Evolutionary conservation across 345 rosid species (phyloP), one percentile per base, ranked within the genome.

Genomic region (Draba incana): DNA sequence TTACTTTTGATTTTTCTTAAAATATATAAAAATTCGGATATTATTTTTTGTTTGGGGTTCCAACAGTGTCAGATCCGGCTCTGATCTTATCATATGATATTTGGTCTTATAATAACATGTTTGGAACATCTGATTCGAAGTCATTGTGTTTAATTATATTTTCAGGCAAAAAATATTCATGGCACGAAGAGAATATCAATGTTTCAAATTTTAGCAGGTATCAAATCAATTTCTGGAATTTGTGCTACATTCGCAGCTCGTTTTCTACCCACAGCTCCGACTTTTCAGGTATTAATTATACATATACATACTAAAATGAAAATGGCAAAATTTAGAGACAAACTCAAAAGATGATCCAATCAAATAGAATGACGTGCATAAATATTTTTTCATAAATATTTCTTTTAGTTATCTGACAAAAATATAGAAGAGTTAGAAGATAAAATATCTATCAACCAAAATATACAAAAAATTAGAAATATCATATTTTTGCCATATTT

Each of bases 221-320:
- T 81, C 33, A 8, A 13, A 16, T 70, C 85, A 2, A 78, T 83
- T 16, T 43, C 93, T 0, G 80, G 75, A 28, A 83, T 92, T 44
- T 78, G 63, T 28, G 92, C 78, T 52, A 86, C 90, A 16, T 68
- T 89, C 16, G 75, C 84, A 6, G 83, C 98, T 69, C 97, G 97
- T 58, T 84, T 89, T 71, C 71, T 92, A 74, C 66, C 90, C 47
- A 45, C 81, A 6, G 76, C 81, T 62, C 57, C 68, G 8, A 77
- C 66, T 27, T 92, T 89, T 62, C 92, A 84, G 96, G 92, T 92
- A 63, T 20, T 1, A 20, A 20, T 20, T 1, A 20, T 20, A 20
- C 20, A 20, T 7, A 14, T 28, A 7, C 13, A 24, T 15, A 8
- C 2, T 28, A 53, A 15, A 11, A 46, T 6, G 0, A 15, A 24